phyloP scores from a whole-genome alignment of 768 basidiomycete genomes.

The Naganishia randhawae region DNA sequence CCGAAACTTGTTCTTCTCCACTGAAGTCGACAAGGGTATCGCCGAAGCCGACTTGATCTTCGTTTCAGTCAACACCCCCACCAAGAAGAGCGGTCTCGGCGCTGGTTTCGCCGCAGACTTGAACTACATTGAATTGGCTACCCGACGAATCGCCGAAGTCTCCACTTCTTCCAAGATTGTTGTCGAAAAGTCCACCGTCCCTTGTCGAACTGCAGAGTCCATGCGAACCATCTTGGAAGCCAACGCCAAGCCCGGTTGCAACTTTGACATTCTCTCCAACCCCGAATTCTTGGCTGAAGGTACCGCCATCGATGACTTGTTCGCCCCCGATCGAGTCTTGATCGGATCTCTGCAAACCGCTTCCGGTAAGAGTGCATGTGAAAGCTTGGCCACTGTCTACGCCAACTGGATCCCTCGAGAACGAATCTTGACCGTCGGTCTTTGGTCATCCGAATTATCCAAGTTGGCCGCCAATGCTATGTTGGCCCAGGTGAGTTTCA shows the following conservation, averaged over 20 bases:
- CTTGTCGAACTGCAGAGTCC: constrained; percentile 95
- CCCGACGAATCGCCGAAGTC: constrained; percentile 88
- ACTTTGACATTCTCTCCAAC: constrained; percentile 97
- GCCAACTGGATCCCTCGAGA: constrained; percentile 89
- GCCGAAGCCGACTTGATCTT: constrained; percentile 95
- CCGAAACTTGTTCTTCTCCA: constrained; percentile 94
- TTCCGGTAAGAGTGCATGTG: constrained; percentile 78
- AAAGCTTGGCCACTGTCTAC: constrained; percentile 73
- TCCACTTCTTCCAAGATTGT: constrained; percentile 92
- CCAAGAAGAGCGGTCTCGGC: constrained; percentile 95
- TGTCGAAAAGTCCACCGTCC: constrained; percentile 98
- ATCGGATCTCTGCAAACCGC: constrained; percentile 90
- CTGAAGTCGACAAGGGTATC: constrained; percentile 88
- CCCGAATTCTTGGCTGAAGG: constrained; percentile 99
- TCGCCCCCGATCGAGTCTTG: constrained; percentile 87
- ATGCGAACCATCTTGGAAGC: constrained; percentile 99
- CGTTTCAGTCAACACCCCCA: constrained; percentile 97
- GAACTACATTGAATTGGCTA: constrained; percentile 96
- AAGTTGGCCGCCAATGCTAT: constrained; percentile 99
- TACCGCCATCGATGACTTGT: constrained; percentile 86
- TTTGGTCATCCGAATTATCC: constrained; percentile 97
- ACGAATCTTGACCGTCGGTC: constrained; percentile 83
- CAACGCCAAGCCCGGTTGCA: constrained; percentile 85
- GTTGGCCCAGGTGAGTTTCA: constrained; percentile 68
- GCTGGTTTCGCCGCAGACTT: constrained; percentile 98